Evolutionary conservation across 192 early-diverging fungal genomes (phyloP).

Genomic region (Entomortierella lignicola): DNA sequence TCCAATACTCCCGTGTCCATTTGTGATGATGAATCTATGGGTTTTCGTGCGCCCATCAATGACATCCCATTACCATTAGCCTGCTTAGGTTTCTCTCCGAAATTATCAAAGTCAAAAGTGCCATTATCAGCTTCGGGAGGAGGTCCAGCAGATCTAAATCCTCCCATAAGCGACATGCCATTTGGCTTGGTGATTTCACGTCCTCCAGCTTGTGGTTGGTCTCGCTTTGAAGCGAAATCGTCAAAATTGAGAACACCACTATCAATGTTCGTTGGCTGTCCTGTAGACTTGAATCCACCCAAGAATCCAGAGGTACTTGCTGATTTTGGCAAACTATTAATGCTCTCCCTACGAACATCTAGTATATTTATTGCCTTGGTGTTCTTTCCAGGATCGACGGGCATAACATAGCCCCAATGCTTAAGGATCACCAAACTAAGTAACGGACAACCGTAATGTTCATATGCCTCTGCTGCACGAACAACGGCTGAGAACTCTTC

Average conservation of each 20-base stretch:
- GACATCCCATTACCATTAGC: slow-evolving; percentile 16
- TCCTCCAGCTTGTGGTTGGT: neutral
- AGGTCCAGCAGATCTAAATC: slow-evolving; percentile 7
- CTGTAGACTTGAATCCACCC: slow-evolving; percentile 6
- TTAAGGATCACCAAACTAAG: slow-evolving; percentile 80
- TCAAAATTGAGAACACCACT: slow-evolving; percentile 23
- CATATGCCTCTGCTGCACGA: slow-evolving; percentile 73
- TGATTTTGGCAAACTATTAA: slow-evolving; percentile 18
- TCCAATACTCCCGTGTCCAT: slow-evolving; percentile 33
- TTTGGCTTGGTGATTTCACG: neutral
- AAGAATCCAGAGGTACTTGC: slow-evolving; percentile 28
- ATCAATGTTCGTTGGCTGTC: neutral
- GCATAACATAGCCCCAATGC: slow-evolving; percentile 58
- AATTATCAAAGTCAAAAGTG: slow-evolving; percentile 28
- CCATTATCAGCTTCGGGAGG: slow-evolving; percentile 5
- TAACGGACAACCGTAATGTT: slow-evolving; percentile 81
- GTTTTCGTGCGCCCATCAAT: slow-evolving; percentile 23
- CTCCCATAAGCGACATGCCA: slow-evolving; percentile 34
- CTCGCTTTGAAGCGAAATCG: neutral
- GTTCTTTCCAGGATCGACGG: slow-evolving; percentile 17
- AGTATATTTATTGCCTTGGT: slow-evolving; percentile 20
- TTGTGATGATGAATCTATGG: neutral
- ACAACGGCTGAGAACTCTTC: slow-evolving; percentile 76
- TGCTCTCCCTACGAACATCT: slow-evolving; percentile 31
- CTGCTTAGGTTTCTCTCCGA: slow-evolving; percentile 13